Conservation (phyloP, 805 yeast genomes). For the Huiozyma naganishii region DNA sequence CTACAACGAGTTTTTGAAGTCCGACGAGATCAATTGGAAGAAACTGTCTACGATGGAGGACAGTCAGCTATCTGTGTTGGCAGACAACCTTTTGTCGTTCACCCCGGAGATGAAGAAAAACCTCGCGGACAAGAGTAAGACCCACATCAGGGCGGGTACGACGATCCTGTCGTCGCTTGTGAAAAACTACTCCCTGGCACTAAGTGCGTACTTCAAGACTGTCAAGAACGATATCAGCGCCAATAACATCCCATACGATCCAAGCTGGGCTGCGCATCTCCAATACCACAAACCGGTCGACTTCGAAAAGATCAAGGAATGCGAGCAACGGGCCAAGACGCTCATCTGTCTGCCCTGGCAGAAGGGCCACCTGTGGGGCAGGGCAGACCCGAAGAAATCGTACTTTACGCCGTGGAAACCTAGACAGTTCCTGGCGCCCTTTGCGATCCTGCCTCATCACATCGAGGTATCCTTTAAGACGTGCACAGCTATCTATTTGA, state of each 20-base stretch:
- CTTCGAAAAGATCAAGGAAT: slow-evolving; percentile 37
- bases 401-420: slow-evolving; percentile 97
- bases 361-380: slow-evolving; percentile 61
- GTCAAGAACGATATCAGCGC: slow-evolving; percentile 11
- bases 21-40: slow-evolving; percentile 11
- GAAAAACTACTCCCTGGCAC: slow-evolving; percentile 14
- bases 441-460: slow-evolving; percentile 86
- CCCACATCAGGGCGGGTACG: slow-evolving; percentile 19
- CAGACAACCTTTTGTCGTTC: slow-evolving; percentile 12
- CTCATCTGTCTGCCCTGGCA: slow-evolving; percentile 70
- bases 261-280: slow-evolving; percentile 42
- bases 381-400: slow-evolving; percentile 62
- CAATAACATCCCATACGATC: slow-evolving; percentile 33
- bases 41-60: slow-evolving; percentile 5
- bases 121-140: slow-evolving; percentile 16
- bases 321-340: slow-evolving; percentile 37
- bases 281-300: slow-evolving; percentile 33
- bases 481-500: slow-evolving; percentile 91
- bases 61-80: slow-evolving; percentile 9
- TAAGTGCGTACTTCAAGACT: slow-evolving; percentile 26
- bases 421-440: slow-evolving; percentile 85
- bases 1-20: slow-evolving; percentile 16
- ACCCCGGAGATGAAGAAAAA: slow-evolving; percentile 14
- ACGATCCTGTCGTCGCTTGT: slow-evolving; percentile 17
- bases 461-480: slow-evolving; percentile 82